Evolutionary conservation across 2,329 filamentous ascomycete species (phyloP), one percentile per base, ranked within the genome.

Genomic region (Aspergillus ustus): DNA sequence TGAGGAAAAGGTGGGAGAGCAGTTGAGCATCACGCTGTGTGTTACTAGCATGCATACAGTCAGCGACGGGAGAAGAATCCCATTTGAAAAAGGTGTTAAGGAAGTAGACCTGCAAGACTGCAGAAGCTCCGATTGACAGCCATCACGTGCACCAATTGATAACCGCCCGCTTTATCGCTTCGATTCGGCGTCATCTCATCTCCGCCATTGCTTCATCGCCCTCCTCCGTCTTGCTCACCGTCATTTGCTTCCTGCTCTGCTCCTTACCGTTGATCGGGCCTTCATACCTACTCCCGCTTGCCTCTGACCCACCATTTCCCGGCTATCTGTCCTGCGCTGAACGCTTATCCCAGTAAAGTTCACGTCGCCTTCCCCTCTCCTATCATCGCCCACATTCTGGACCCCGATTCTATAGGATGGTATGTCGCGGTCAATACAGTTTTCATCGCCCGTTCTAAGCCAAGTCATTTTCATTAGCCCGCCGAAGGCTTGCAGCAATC

Each of bases 81-180:
- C 40, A 53, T 22, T 40, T 43, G 29, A 22, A 9, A 46, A 34
- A 46, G 20, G 34, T 37, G 7, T 17, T 43, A 52, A 53, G 46
- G 22, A 53, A 50, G 40, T 11, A 54, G 57, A 37, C 19, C 19
- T 52, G 29, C 15, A 13, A 25, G 44, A 31, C 15, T 40, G 7
- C n/a, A 11, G 25, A 31, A 50, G 55, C 37, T 40, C 31, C 31
- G 7, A 9, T 15, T 15, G 34, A 40, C 34, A 13, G 9, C 8
- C 13, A 59, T 66, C 63, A 66, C 64, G 64, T 66, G 64, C 34
- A 17, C 48, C 29, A 45, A 40, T 31, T n/a, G 59, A 61, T 59
- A 63, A 63, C 40, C 55, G 31, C 50, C 25, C 49, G 13, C 25
- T 52, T 61, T 59, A 61, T 57, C 56, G 49, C 43, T 37, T 61